Evolutionary conservation across 805 yeast species (phyloP), one percentile per base, ranked within the genome.

Genomic region (Scheffersomyces spartinae): DNA sequence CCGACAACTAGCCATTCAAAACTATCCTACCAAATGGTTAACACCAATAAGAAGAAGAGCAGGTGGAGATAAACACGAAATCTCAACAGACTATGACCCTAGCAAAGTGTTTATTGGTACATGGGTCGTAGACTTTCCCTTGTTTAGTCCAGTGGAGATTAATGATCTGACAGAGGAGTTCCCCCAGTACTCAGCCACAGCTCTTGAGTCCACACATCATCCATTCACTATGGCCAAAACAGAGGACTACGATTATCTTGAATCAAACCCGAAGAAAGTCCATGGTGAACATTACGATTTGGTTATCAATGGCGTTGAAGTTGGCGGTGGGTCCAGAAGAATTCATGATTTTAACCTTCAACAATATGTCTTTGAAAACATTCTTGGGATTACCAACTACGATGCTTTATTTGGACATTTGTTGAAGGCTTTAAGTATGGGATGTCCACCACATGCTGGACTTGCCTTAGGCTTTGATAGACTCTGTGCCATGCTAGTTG

Each of bases 391-490:
- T 8, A 25, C 43, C 1, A 55, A 82, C 34, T 68, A 81, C 15
- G 64, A 74, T 23, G 44, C 47, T 18, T 55, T 84, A 6, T 91
- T 91, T 56, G 94, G 95, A 0, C 99, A 91, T 52, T 59, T 91
- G 20, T 58, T 91, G 17, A 58, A 63, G 20, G 95, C 95, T 0
- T 68, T 91, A 28, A 71, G 70, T 13, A 71, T 80, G 55, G 98
- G 98, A 1, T 84, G 97, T 43, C 99, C 99, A 1, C 99, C 99
- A 1, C 99, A 91, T 53, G 95, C 96, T 2, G 99, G 99, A 0
- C 61, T 91, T 19, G 99, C 98, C 0, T 61, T 91, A 18, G 99
- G 98, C 0, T 81, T 91, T 38, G 99, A 91, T 47, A 61, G 99
- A 34, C 58, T 91, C 61, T 75, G 93, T 40, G 91, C 98, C 0